Conservation (phyloP, 371 early-diverging fungal species). For the Syncephalastrum sp. region DNA sequence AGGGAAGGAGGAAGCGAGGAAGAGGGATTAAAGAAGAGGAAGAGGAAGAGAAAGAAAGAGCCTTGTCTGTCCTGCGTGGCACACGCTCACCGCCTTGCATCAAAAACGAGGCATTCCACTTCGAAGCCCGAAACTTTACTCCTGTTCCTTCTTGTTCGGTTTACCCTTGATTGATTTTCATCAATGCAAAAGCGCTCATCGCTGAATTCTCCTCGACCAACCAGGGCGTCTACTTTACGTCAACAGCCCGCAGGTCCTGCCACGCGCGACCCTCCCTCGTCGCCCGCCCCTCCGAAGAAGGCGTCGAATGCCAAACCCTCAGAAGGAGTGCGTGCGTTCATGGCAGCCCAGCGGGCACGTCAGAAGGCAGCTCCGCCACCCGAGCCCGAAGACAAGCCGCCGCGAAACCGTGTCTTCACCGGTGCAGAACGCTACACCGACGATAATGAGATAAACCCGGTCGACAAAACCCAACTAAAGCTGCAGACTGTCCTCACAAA, state of each 20-base stretch:
- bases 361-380: slow-evolving; percentile 8
- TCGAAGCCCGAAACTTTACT: background rate
- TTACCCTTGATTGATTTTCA: background rate
- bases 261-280: slow-evolving; percentile 9
- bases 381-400: slow-evolving; percentile 5
- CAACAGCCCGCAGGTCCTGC: slow-evolving; percentile 10
- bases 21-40: background rate
- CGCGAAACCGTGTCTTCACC: slow-evolving; percentile 27
- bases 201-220: slow-evolving; percentile 27
- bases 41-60: background rate
- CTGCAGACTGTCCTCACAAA: slow-evolving; percentile 36
- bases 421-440: slow-evolving; percentile 33
- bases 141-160: background rate
- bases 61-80: background rate
- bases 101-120: background rate
- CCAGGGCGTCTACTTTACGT: slow-evolving; percentile 38
- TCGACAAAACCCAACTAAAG: slow-evolving; percentile 23
- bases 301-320: slow-evolving; percentile 16
- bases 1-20: background rate
- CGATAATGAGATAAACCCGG: slow-evolving; percentile 11
- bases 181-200: slow-evolving; percentile 16
- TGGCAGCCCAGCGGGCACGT: slow-evolving; percentile 43
- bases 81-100: background rate
- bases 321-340: slow-evolving; percentile 45
- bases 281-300: slow-evolving; percentile 3